Evolutionary conservation across 2,329 filamentous ascomycete species (phyloP).

Genomic region (Fusarium irregulare): DNA sequence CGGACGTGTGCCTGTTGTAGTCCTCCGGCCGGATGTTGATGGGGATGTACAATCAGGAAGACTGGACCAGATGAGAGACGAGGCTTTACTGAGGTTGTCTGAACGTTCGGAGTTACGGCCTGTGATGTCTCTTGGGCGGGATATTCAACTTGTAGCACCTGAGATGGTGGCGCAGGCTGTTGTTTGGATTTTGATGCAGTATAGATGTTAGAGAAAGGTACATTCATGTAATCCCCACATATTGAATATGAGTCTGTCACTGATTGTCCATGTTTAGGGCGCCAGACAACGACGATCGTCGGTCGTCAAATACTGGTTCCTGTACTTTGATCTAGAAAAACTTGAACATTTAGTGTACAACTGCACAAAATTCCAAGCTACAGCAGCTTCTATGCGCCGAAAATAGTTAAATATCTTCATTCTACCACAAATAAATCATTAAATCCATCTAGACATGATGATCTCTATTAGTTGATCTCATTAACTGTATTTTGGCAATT

Average conservation of each 20-base stretch:
- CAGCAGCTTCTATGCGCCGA: too few species aligned
- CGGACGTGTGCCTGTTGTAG: not conserved
- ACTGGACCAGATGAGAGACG: too few species aligned
- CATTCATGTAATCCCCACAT: too few species aligned
- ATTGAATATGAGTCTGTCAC: not conserved
- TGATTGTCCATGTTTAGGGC: not conserved
- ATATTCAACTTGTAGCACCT: not conserved
- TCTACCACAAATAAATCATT: too few species aligned
- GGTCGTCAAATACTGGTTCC: too few species aligned
- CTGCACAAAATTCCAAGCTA: too few species aligned
- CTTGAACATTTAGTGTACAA: too few species aligned
- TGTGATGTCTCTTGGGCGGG: not conserved
- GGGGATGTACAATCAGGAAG: not conserved
- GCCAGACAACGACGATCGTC: too few species aligned
- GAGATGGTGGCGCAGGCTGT: not conserved
- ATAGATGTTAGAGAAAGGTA: not conserved
- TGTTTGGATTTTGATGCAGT: constrained; percentile 7
- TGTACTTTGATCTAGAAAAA: too few species aligned
- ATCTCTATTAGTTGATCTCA: not conserved
- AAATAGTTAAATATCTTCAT: too few species aligned
- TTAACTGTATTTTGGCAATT: not conserved
- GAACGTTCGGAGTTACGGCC: not conserved
- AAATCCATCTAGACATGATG: not conserved
- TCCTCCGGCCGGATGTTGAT: not conserved
- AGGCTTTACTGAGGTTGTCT: not conserved